These are phyloP conservation scores for Begonia masoniana DNA, from an alignment of 306 rosid genomes.

Conservation along the genomic window DNA sequence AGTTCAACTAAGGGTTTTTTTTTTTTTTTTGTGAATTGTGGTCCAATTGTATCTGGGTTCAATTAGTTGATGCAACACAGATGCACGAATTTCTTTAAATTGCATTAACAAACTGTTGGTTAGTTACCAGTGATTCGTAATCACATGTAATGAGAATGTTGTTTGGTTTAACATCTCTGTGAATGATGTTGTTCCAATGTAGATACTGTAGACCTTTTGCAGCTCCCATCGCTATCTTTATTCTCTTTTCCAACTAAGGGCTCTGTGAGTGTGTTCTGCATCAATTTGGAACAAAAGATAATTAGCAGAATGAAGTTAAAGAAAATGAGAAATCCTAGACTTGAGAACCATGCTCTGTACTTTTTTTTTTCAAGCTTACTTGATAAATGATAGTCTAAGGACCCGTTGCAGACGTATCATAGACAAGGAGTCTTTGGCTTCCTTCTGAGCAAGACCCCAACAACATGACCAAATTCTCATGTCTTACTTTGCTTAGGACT, in stretches of 20 bases:
- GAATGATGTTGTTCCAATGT: constrained; percentile 59
- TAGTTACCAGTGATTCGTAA: constrained; percentile 51
- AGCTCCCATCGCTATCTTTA: constrained; percentile 58
- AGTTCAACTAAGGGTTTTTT: constrained; percentile 2
- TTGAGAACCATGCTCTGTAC: too few species aligned
- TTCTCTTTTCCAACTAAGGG: constrained; percentile 57
- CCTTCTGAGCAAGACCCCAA: constrained; percentile 76
- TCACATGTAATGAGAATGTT: constrained; percentile 86
- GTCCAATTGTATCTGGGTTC: too few species aligned
- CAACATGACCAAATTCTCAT: constrained; percentile 67
- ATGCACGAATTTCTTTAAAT: too few species aligned
- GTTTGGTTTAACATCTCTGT: constrained; percentile 75
- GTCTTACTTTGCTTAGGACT: constrained; percentile 67
- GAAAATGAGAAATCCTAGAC: too few species aligned
- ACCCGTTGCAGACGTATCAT: constrained; percentile 73
- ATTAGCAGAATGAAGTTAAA: background rate
- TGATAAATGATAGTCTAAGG: constrained; percentile 66
- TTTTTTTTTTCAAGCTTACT: constrained; percentile 18
- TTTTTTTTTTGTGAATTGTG: too few species aligned
- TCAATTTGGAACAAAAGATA: constrained; percentile 1
- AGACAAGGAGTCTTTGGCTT: constrained; percentile 62
- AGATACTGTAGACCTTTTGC: constrained; percentile 70
- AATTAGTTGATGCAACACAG: too few species aligned
- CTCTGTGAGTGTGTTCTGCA: constrained; percentile 36
- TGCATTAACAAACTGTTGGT: background rate